Evolutionary conservation across 768 basidiomycete species (phyloP).

Genomic region (Tulasnella calospora): DNA sequence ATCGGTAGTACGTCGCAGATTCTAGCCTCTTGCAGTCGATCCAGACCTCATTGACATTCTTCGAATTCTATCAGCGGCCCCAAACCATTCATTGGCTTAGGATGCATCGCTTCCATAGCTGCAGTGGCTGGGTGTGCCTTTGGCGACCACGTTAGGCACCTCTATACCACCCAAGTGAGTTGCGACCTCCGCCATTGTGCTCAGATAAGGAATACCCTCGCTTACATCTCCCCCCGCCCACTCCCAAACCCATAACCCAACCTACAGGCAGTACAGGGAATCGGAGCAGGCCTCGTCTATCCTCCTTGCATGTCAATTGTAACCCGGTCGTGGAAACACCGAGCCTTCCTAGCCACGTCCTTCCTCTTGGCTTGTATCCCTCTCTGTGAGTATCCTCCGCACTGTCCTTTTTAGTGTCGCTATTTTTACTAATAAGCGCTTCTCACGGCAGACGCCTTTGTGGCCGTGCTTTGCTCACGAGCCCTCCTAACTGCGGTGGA

Average conservation of each 20-base stretch:
- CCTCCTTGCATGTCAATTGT: conserved; percentile 9
- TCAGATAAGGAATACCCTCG: background rate
- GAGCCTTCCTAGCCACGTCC: background rate
- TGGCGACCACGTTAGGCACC: conserved; percentile 21
- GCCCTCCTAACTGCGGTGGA: conserved; percentile 35
- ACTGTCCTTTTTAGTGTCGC: background rate
- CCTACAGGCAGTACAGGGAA: conserved; percentile 14
- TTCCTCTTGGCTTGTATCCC: background rate
- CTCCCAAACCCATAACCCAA: background rate
- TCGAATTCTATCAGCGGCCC: conserved; percentile 17
- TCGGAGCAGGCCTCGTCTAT: conserved; percentile 15
- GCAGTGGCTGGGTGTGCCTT: conserved; percentile 22
- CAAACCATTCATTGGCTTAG: conserved; percentile 26
- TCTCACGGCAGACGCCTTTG: conserved; percentile 14
- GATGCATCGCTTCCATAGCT: conserved; percentile 16
- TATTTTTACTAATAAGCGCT: background rate
- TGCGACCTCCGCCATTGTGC: background rate
- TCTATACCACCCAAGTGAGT: conserved; percentile 28
- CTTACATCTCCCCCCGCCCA: background rate
- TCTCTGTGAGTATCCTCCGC: conserved; percentile 1
- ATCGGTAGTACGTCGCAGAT: conserved; percentile 24
- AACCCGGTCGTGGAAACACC: conserved; percentile 4
- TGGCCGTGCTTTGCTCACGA: conserved; percentile 31
- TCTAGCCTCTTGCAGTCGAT: background rate
- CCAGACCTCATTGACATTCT: background rate